These are phyloP conservation scores for Xylaria polymorpha DNA, from an alignment of 2,329 filamentous ascomycete genomes.

Conservation along the genomic window DNA sequence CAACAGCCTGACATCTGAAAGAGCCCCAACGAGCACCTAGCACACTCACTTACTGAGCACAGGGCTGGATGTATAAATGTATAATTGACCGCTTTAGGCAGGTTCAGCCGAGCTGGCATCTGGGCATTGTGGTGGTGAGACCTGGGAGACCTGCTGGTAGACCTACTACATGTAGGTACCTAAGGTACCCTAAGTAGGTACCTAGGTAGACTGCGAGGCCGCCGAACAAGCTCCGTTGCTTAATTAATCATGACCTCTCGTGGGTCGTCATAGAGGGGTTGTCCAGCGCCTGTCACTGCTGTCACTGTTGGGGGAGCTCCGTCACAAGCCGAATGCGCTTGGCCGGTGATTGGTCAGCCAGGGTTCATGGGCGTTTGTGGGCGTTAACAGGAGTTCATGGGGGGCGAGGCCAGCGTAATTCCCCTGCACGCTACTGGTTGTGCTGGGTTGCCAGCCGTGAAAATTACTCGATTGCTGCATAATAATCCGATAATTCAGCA, in stretches of 20 bases:
- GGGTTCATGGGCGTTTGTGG: conserved; percentile 11
- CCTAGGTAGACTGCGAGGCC: not conserved
- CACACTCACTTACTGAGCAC: conserved; percentile 1
- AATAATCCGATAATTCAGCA: not conserved
- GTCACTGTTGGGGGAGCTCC: not conserved
- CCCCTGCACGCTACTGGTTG: not conserved
- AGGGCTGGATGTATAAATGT: not conserved
- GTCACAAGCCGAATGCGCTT: conserved; percentile 37
- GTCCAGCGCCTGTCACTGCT: not conserved
- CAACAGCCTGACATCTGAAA: conserved; percentile 1
- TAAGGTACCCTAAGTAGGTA: too few relatives aligned
- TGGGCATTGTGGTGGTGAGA: conserved; percentile 5
- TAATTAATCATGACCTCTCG: not conserved
- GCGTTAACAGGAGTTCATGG: not conserved
- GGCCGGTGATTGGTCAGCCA: conserved; percentile 35
- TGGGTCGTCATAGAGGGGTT: conserved; percentile 34
- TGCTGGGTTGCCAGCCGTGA: not conserved
- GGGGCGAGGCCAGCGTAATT: conserved; percentile 15
- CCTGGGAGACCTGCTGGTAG: too few relatives aligned
- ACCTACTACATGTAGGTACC: too few relatives aligned
- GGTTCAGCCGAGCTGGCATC: conserved; percentile 20
- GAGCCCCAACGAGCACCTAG: not conserved
- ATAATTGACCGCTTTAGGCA: conserved; percentile 22
- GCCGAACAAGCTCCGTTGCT: not conserved
- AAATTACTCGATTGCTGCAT: conserved; percentile 15